Conservation (phyloP, 2,329 filamentous ascomycete genomes). For the Westerdykella ornata region DNA sequence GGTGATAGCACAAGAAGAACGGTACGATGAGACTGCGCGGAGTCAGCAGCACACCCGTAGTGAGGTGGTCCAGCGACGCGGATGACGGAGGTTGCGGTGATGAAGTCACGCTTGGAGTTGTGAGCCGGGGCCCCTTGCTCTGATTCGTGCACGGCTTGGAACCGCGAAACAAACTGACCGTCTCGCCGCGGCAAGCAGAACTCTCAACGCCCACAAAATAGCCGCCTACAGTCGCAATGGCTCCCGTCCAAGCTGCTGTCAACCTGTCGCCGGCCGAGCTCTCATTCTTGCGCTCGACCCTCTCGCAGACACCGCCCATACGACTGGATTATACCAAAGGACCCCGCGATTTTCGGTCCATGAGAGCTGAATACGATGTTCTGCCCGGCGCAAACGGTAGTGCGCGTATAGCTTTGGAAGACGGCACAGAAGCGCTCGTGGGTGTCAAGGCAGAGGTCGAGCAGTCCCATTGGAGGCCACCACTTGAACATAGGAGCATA, state of each 20-base stretch:
- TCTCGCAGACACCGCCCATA: constrained; percentile 73
- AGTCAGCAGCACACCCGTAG: not conserved
- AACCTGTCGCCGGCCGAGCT: constrained; percentile 93
- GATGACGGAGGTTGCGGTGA: constrained; percentile 20
- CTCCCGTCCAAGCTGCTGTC: constrained; percentile 46
- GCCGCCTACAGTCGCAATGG: constrained; percentile 20
- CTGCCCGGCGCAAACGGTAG: constrained; percentile 86
- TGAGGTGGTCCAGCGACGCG: constrained; percentile 12
- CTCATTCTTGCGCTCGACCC: constrained; percentile 85
- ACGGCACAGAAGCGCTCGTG: constrained; percentile 92
- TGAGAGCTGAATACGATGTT: constrained; percentile 84
- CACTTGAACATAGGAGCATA: constrained; percentile 17
- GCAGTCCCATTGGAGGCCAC: constrained; percentile 48
- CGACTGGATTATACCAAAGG: constrained; percentile 61
- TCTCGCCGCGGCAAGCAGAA: constrained; percentile 2
- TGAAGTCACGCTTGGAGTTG: constrained; percentile 3
- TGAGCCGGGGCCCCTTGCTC: not conserved
- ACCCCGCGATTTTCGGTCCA: constrained; percentile 79
- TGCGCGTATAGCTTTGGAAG: constrained; percentile 86
- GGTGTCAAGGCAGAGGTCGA: constrained; percentile 95
- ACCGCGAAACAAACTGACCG: constrained; percentile 6
- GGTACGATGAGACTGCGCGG: not conserved
- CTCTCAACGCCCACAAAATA: constrained; percentile 4
- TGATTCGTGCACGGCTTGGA: not conserved
- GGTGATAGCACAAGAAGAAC: not conserved